Evolutionary conservation across 2,329 filamentous ascomycete genomes (phyloP).

Genomic region (Botryotinia calthae): DNA sequence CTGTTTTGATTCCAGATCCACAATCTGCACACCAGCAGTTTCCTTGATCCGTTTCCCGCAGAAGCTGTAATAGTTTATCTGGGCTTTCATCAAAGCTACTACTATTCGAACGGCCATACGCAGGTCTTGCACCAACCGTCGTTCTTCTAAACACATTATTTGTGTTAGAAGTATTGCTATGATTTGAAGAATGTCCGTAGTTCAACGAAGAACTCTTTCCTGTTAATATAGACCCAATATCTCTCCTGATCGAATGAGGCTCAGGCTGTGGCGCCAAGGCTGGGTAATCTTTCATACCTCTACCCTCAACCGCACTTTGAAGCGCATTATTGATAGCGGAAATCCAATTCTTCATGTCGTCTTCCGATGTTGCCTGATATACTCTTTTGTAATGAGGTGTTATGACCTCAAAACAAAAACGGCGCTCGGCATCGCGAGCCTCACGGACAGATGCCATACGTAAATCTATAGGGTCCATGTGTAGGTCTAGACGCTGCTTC

Average conservation of each 20-base stretch:
- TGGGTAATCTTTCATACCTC: slow-evolving; percentile 57
- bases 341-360: slow-evolving; percentile 98
- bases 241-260: slow-evolving; percentile 62
- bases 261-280: slow-evolving; percentile 41
- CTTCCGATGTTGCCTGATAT: slow-evolving; percentile 95
- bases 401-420: slow-evolving; percentile 98
- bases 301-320: slow-evolving; percentile 90
- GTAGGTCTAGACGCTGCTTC: slow-evolving; percentile 94
- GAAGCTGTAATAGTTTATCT: slow-evolving; percentile 78
- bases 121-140: slow-evolving; percentile 85
- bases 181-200: slow-evolving; percentile 46
- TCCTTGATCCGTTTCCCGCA: slow-evolving; percentile 86
- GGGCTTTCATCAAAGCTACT: slow-evolving; percentile 78
- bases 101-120: slow-evolving; percentile 64
- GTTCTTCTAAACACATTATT: slow-evolving; percentile 75
- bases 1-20: slow-evolving; percentile 84
- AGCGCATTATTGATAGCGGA: slow-evolving; percentile 93
- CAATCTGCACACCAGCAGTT: slow-evolving; percentile 96
- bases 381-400: slow-evolving; percentile 94
- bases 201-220: slow-evolving; percentile 79
- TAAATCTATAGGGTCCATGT: slow-evolving; percentile 97
- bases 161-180: slow-evolving; percentile 36
- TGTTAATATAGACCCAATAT: slow-evolving; percentile 89
- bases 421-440: slow-evolving; percentile 86
- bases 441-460: slow-evolving; percentile 96